Evolutionary conservation across 108 stramenopile species (phyloP).

Genomic region (Mediolabrus comicus): DNA sequence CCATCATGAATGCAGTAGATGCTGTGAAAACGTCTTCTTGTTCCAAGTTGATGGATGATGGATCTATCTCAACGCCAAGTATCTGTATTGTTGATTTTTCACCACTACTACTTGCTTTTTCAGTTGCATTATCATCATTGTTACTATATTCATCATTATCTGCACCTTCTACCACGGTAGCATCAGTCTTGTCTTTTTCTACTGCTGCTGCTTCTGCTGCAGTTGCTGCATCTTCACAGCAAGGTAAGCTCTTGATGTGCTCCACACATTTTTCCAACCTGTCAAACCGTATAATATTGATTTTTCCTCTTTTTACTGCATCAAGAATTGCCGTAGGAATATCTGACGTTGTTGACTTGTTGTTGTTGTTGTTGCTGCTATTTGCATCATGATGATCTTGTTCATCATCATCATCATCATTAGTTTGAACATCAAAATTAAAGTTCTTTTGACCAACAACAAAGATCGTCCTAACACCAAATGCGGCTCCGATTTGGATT

Average conservation of each 20-base stretch:
- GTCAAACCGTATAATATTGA: constrained; percentile 55
- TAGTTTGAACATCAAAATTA: constrained; percentile 31
- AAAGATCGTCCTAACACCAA: constrained; percentile 60
- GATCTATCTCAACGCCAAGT: constrained; percentile 82
- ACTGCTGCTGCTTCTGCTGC: no score
- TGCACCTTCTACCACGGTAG: not conserved
- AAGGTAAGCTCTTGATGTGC: constrained; percentile 41
- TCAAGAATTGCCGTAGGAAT: constrained; percentile 11
- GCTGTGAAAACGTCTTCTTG: constrained; percentile 18
- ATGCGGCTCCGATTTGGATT: constrained; percentile 61
- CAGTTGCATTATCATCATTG: not conserved
- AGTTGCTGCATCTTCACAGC: constrained; percentile 12
- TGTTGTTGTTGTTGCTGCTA: constrained; percentile 22
- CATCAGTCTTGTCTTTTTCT: not conserved
- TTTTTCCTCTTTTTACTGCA: constrained; percentile 14
- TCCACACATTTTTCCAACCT: constrained; percentile 69
- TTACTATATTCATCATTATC: not conserved
- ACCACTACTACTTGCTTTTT: constrained; percentile 3
- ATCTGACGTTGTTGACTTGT: constrained; percentile 7
- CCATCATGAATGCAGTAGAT: constrained; percentile 75
- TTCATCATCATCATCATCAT: not conserved
- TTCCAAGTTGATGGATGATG: constrained; percentile 35
- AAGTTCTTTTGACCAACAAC: constrained; percentile 74
- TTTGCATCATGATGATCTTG: constrained; percentile 5
- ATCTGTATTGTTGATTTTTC: constrained; percentile 45